Conservation (phyloP, 805 yeast species). For the Candida sithepensis region DNA sequence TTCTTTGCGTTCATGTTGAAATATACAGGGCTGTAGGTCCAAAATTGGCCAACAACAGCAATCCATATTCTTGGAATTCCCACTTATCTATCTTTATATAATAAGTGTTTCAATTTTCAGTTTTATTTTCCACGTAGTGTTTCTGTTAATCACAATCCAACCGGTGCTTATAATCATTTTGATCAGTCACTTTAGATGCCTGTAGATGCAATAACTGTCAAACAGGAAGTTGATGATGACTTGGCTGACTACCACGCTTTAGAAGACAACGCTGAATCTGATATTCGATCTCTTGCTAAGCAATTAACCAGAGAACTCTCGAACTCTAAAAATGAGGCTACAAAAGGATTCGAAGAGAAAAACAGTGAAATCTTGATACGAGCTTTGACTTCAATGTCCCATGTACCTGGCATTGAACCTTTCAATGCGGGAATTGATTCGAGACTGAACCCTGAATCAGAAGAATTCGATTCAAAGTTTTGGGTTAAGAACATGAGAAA, state of each 20-base stretch:
- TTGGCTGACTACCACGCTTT: conserved; percentile 4
- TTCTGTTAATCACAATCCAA: too few relatives aligned
- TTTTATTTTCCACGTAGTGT: too few relatives aligned
- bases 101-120: too few relatives aligned
- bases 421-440: conserved; percentile 30
- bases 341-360: not conserved
- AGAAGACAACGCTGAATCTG: conserved; percentile 58
- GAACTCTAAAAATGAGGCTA: conserved; percentile 1
- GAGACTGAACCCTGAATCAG: conserved; percentile 56
- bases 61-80: too few relatives aligned
- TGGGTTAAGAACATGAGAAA: conserved; percentile 68
- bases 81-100: too few relatives aligned
- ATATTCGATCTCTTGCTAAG: conserved; percentile 43
- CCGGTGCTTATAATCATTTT: too few relatives aligned
- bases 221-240: conserved; percentile 14
- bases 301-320: conserved; percentile 24
- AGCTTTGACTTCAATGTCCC: conserved; percentile 47
- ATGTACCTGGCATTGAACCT: conserved; percentile 47
- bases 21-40: too few relatives aligned
- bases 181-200: too few relatives aligned
- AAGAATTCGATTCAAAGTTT: conserved; percentile 53
- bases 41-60: too few relatives aligned
- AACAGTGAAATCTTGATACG: conserved; percentile 22
- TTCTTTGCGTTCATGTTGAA: too few relatives aligned
- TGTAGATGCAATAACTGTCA: conserved; percentile 27